Base-by-base conservation (phyloP, 495 filamentous ascomycete genomes). In the Margaritispora aquatica region DNA sequence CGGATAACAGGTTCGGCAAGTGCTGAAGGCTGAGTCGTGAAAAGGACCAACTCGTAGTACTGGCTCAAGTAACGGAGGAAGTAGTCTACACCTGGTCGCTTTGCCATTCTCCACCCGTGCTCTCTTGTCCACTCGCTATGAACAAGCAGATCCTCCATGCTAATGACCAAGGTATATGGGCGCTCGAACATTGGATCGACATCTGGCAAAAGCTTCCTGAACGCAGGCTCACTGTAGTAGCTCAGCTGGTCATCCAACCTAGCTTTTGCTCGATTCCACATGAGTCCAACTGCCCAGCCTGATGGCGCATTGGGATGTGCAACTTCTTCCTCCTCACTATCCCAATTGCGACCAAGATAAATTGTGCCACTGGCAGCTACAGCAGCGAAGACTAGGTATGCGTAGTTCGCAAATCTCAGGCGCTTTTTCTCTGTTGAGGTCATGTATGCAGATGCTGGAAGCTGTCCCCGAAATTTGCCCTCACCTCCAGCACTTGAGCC, bases 1-100 rank as follows among this genome's bases (percentile, higher is more conserved):
- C 88, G 83, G 62, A 96, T 85, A 22, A 98, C 79, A 17, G 90
- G 89, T 57, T 96, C 92, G 10, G 84, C 94, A 61, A 87, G 87
- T 68, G 83, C 83, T 63, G 83, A 88, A 3, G 91, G 88, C 17
- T 91, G 84, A 57, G 80, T 90, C 26, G 95, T 97, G 77, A 96
- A 98, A 48, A 98, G 81, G 36, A 97, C 95, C 22, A 98, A 79
- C 70, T 98, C 94, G 72, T 96, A 98, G 78, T 97, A 97, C 70
- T 96, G 90, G 73, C 87, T 91, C 38, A 98, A 79, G 69, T 98
- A 98, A 67, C 88, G 89, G 55, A 98, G 72, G 77, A 98, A 97
- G 77, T 98, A 98, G 75, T 98, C 94, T 48, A 96, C 80, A 41
- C 94, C 94, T 26, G 94, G 94, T 31, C 94, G 84, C 75, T 98